Percentiles rank a stretch among this genome's conserved stretches.
These are phyloP conservation scores for Penicillium canescens DNA, from an alignment of 495 filamentous ascomycete species.

Conservation along the genomic window DNA sequence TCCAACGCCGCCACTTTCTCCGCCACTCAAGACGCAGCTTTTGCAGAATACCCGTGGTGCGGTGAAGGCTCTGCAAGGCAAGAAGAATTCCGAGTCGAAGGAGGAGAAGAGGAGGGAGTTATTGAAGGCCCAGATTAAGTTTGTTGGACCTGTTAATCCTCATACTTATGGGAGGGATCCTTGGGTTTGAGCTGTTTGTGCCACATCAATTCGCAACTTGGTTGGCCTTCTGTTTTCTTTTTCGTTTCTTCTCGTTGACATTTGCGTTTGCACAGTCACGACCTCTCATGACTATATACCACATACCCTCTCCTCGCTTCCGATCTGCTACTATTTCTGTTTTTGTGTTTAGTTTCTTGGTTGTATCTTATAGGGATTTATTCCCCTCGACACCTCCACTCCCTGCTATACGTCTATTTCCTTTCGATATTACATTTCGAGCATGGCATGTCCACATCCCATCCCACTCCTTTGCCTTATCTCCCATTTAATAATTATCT, in stretches of 20 bases:
- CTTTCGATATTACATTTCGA: no score
- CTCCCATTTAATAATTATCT: no score
- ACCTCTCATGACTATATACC: conserved; percentile 2
- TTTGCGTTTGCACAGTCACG: background rate
- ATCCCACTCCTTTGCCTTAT: no score
- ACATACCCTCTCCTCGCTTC: background rate
- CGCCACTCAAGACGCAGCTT: conserved; percentile 21
- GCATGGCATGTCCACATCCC: no score
- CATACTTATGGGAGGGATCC: conserved; percentile 35
- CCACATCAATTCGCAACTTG: background rate
- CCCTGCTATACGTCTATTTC: no score
- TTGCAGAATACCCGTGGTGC: conserved; percentile 33
- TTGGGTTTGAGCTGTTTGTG: conserved; percentile 30
- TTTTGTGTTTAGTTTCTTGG: background rate
- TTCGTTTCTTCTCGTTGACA: background rate
- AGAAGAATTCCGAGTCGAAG: conserved; percentile 35
- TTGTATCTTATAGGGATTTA: background rate
- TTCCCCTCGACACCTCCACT: background rate
- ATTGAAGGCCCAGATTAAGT: conserved; percentile 46
- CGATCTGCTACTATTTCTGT: background rate
- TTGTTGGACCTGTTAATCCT: conserved; percentile 42
- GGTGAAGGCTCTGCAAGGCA: conserved; percentile 29
- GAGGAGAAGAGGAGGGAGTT: conserved; percentile 36
- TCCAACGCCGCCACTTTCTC: conserved; percentile 19
- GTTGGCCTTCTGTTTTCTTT: background rate